phyloP scores from a whole-genome alignment of 306 rosid species.

The Prunus campanulata region DNA sequence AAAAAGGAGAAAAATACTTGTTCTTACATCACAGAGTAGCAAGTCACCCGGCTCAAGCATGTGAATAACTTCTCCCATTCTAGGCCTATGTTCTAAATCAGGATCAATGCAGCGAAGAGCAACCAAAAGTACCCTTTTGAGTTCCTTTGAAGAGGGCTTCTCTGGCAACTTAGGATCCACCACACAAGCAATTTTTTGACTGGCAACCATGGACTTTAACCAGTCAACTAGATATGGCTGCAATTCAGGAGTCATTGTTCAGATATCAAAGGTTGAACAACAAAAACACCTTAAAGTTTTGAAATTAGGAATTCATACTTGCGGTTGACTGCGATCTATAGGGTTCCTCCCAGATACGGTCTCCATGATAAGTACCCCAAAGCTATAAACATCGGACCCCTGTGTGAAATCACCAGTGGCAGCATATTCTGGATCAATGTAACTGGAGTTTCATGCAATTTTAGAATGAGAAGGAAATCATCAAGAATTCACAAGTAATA shows the following conservation, averaged over 20 bases:
- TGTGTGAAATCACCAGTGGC: conserved; percentile 27
- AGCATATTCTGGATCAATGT: conserved; percentile 30
- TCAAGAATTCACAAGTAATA: background rate
- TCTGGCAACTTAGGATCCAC: conserved; percentile 48
- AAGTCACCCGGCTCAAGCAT: conserved; percentile 54
- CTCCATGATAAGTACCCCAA: conserved; percentile 69
- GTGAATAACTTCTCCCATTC: conserved; percentile 50
- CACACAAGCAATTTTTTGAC: conserved; percentile 23
- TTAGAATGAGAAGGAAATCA: background rate
- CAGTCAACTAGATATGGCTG: conserved; percentile 55
- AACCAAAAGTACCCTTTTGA: conserved; percentile 49
- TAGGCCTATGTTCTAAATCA: conserved; percentile 40
- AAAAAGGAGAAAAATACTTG: background rate
- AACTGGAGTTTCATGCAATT: conserved; percentile 33
- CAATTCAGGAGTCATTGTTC: background rate
- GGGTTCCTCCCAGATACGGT: conserved; percentile 54
- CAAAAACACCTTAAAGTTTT: background rate
- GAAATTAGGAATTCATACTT: conserved; percentile 30
- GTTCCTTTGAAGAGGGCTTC: conserved; percentile 45
- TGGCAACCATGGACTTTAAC: conserved; percentile 55
- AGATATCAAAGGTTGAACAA: background rate
- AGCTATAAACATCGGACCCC: conserved; percentile 53
- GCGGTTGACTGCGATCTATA: conserved; percentile 24
- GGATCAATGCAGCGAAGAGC: conserved; percentile 65
- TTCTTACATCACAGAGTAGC: conserved; percentile 40